Conservation (phyloP, 1,284 basidiomycete genomes). For the Phellinidium pouzarii region DNA sequence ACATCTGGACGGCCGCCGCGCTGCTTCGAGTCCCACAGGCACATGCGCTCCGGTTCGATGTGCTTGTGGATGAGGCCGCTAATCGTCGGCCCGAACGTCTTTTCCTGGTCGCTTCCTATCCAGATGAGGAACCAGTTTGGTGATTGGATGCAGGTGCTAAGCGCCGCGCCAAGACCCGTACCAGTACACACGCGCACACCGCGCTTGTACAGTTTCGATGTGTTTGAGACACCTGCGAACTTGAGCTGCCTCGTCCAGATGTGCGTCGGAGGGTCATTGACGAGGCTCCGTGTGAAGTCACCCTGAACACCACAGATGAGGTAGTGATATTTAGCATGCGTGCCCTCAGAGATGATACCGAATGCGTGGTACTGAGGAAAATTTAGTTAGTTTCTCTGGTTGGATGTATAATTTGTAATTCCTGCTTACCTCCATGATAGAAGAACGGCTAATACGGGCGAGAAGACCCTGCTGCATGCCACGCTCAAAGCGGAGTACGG, state of each 20-base stretch:
- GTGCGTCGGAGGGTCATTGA: constrained; percentile 52
- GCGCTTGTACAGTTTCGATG: constrained; percentile 37
- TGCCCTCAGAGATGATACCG: constrained; percentile 62
- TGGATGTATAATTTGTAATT: background rate
- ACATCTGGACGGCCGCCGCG: constrained; percentile 40
- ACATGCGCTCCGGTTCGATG: constrained; percentile 47
- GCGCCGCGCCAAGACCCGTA: constrained; percentile 38
- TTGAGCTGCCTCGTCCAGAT: constrained; percentile 68
- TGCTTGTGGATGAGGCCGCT: constrained; percentile 43
- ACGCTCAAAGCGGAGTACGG: constrained; percentile 56
- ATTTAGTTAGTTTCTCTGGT: background rate
- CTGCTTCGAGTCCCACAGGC: constrained; percentile 57
- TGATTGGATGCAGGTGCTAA: constrained; percentile 44
- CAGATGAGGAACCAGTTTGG: constrained; percentile 63
- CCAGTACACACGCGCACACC: constrained; percentile 41
- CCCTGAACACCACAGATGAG: constrained; percentile 68
- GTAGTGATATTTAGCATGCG: constrained; percentile 56
- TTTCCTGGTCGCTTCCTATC: constrained; percentile 42
- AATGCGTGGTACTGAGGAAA: constrained; percentile 50
- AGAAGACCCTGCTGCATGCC: constrained; percentile 69
- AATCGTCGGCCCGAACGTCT: constrained; percentile 39
- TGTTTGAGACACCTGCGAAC: constrained; percentile 39
- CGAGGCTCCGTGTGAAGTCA: constrained; percentile 58
- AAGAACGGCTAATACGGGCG: constrained; percentile 57
- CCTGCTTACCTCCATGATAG: constrained; percentile 42